Conservation (phyloP, 2,329 filamentous ascomycete species). For the Sporothrix variecibatus region DNA sequence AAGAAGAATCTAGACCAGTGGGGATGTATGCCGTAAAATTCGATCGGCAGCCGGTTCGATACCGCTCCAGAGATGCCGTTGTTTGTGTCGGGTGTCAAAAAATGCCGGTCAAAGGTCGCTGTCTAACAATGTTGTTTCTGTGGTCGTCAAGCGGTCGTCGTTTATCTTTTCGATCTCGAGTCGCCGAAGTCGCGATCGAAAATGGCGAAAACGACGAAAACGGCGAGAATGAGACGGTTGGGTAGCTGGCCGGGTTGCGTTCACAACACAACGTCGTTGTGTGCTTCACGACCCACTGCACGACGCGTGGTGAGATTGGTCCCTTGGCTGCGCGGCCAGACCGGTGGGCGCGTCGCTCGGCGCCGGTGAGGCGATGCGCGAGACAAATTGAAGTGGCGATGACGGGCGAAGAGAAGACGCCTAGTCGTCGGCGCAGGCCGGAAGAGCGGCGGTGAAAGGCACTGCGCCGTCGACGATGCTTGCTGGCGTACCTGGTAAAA, state of each 20-base stretch:
- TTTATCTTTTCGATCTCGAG: not conserved
- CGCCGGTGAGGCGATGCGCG: not conserved
- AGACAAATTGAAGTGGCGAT: not conserved
- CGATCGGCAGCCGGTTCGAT: not conserved
- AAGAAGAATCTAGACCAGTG: not conserved
- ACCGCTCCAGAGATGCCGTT: not conserved
- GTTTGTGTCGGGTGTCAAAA: not conserved
- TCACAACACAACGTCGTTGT: slow-evolving; percentile 13
- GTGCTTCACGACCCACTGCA: slow-evolving; percentile 12
- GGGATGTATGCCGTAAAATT: not conserved
- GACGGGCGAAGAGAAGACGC: not conserved
- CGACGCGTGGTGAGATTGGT: not conserved
- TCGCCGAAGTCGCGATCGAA: not conserved
- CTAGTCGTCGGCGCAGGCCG: not conserved
- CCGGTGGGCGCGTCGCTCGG: slow-evolving; percentile 1
- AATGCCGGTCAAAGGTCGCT: not conserved
- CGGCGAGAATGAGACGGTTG: not conserved
- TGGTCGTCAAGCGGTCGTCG: not conserved
- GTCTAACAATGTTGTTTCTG: not conserved
- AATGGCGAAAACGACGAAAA: not conserved
- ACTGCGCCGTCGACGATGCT: not conserved
- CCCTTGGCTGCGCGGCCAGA: slow-evolving; percentile 10
- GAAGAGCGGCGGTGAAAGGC: not conserved
- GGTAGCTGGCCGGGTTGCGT: not conserved
- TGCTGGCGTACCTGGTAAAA: not conserved